Conservation (phyloP, 805 yeast genomes). For the Candida sithepensis region DNA sequence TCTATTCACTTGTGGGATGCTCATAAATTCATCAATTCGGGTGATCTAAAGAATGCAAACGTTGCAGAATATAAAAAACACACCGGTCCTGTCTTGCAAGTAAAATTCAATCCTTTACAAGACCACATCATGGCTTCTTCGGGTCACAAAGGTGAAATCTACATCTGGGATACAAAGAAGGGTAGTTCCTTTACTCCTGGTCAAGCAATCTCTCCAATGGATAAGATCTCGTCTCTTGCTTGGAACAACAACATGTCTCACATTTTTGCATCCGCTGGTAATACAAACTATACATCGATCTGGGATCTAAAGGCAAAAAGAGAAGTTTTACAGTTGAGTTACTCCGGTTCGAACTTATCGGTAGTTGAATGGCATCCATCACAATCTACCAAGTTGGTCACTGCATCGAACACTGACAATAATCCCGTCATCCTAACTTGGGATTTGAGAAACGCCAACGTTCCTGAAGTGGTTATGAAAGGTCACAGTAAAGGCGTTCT, state of each 20-base stretch:
- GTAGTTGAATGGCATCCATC: slow-evolving; percentile 94
- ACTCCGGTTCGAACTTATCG: slow-evolving; percentile 70
- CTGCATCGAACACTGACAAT: slow-evolving; percentile 80
- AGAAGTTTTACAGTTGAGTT: slow-evolving; percentile 83
- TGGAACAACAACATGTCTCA: slow-evolving; percentile 87
- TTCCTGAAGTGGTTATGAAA: slow-evolving; percentile 71
- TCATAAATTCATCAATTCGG: slow-evolving; percentile 39
- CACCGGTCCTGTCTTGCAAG: slow-evolving; percentile 63
- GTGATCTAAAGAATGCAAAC: slow-evolving; percentile 41
- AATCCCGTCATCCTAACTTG: slow-evolving; percentile 81
- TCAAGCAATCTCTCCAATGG: slow-evolving; percentile 71
- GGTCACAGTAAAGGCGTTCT: slow-evolving; percentile 89
- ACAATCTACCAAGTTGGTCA: slow-evolving; percentile 78
- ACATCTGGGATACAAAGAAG: slow-evolving; percentile 82
- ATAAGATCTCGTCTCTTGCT: slow-evolving; percentile 74
- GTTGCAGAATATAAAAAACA: slow-evolving; percentile 57
- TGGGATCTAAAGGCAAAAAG: slow-evolving; percentile 90
- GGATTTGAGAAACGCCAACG: slow-evolving; percentile 92
- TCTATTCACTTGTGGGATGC: slow-evolving; percentile 75
- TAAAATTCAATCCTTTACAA: slow-evolving; percentile 76
- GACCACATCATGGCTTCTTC: slow-evolving; percentile 76
- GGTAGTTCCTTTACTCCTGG: slow-evolving; percentile 65
- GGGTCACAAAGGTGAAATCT: slow-evolving; percentile 84
- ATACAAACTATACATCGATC: slow-evolving; percentile 80
- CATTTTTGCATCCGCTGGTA: slow-evolving; percentile 87